These are phyloP conservation scores for Trichoderma gamsii DNA, from an alignment of 495 filamentous ascomycete species.

Conservation along the genomic window DNA sequence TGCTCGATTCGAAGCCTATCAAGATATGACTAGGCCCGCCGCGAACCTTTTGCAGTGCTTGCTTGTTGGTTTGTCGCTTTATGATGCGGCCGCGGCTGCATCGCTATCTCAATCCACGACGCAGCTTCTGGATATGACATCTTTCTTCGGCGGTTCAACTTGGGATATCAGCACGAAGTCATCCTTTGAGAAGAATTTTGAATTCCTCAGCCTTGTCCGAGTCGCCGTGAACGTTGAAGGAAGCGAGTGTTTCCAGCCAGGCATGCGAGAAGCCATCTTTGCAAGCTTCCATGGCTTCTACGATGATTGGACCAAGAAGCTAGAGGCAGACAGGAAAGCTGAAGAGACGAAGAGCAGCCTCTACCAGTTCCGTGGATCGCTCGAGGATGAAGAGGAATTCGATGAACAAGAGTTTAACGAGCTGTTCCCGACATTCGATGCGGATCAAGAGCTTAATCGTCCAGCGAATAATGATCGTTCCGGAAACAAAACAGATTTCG, in stretches of 20 bases:
- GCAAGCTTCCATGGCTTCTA: conserved; percentile 65
- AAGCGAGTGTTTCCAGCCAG: conserved; percentile 29
- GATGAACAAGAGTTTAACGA: conserved; percentile 69
- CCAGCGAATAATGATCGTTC: too few relatives aligned
- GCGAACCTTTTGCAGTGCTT: conserved; percentile 78
- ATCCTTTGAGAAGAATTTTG: conserved; percentile 38
- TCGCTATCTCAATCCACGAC: conserved; percentile 5
- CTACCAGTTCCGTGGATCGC: conserved; percentile 72
- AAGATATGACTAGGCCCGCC: conserved; percentile 73
- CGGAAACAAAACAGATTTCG: conserved; percentile 23
- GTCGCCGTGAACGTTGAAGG: conserved; percentile 38
- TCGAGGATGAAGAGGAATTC: conserved; percentile 67
- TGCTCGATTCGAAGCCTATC: conserved; percentile 64
- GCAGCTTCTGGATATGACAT: conserved; percentile 39
- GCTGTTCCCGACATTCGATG: conserved; percentile 75
- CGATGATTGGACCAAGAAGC: conserved; percentile 66
- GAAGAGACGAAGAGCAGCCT: conserved; percentile 64
- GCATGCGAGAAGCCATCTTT: conserved; percentile 33
- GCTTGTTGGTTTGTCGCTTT: conserved; percentile 65
- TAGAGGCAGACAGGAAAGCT: conserved; percentile 65
- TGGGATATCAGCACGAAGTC: conserved; percentile 19
- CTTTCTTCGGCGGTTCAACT: conserved; percentile 55
- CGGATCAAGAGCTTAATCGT: conserved; percentile 28
- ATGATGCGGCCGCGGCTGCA: conserved; percentile 31
- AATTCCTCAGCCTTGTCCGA: conserved; percentile 39